Evolutionary conservation across 129 eudicot species (phyloP), one percentile per base, ranked within the genome.

Genomic region (Solidago caesia): DNA sequence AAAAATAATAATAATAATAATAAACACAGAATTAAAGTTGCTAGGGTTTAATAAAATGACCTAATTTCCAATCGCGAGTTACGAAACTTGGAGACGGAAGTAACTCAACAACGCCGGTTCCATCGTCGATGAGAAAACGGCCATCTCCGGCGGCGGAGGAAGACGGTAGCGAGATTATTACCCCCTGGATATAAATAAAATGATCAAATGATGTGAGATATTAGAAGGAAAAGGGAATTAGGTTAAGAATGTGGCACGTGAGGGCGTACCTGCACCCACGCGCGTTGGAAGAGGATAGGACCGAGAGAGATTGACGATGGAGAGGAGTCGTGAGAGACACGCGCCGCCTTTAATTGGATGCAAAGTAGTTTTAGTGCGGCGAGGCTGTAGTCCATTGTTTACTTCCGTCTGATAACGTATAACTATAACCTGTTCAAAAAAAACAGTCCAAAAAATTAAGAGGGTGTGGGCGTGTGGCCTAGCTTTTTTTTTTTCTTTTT

Each of bases 201-300:
- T 61, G 11, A 1, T 65, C 1, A 57, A 57, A 21, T 57, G 7
- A 57, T 57, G 27, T 4, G 39, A 33, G 67, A 62, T 27, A 10
- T 62, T 10, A 26, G 44, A 62, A 62, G 6, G 8, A 39, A 27
- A 49, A 7, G 2, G 3, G 11, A 12, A 15, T 10, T 51, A 41
- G 6, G 61, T 0, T 10, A 8, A 70, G 48, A 53, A 6, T 8
- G 75, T 33, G 63, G 69, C 49, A 63, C 63, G 70, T 69, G 61
- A 21, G 63, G 5, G 60, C 1, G 53, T 56, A 86, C 96, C 91
- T 89, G 96, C 8, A 91, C 6, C 99, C 97, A 95, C 49, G 92
- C 99, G 82, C 99, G 99, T 77, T 95, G 97, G 85, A 95, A 95
- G 86, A 89, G 97, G 76, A 95, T 82, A 62, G 90, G 89, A 57